These are phyloP conservation scores for Nicotiana undulata DNA, from an alignment of 257 asterid species.

Conservation along the genomic window DNA sequence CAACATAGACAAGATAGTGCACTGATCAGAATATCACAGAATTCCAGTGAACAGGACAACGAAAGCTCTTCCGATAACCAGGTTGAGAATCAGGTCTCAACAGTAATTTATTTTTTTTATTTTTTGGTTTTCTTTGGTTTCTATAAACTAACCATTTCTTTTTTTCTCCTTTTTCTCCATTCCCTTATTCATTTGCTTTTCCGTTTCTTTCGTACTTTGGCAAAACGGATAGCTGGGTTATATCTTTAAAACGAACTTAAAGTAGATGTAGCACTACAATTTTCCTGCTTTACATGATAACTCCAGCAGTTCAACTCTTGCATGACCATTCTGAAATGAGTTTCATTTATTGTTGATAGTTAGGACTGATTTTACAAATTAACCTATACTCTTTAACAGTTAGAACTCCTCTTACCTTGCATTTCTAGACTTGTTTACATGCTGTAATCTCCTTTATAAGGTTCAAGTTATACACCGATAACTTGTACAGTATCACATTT, in stretches of 20 bases:
- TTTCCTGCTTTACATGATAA: background rate
- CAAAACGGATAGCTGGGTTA: background rate
- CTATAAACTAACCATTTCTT: background rate
- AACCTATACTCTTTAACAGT: background rate
- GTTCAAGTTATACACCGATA: background rate
- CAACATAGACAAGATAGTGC: constrained; percentile 37
- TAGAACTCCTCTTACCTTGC: background rate
- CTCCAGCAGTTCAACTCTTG: background rate
- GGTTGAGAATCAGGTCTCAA: constrained; percentile 15
- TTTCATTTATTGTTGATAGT: background rate
- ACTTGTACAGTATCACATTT: background rate
- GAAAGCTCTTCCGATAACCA: constrained; percentile 19
- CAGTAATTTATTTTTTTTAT: constrained; percentile 29
- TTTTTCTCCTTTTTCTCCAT: background rate
- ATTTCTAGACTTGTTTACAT: background rate
- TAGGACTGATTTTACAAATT: background rate
- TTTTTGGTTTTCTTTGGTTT: background rate
- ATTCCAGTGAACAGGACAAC: constrained; percentile 26
- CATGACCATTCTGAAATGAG: background rate
- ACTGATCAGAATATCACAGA: constrained; percentile 39
- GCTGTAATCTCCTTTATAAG: background rate
- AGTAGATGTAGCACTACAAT: background rate
- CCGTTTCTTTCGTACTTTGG: background rate
- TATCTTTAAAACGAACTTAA: background rate
- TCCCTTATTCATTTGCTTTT: background rate